Evolutionary conservation across 768 basidiomycete species (phyloP).

Genomic region (Baorangia bicolor): DNA sequence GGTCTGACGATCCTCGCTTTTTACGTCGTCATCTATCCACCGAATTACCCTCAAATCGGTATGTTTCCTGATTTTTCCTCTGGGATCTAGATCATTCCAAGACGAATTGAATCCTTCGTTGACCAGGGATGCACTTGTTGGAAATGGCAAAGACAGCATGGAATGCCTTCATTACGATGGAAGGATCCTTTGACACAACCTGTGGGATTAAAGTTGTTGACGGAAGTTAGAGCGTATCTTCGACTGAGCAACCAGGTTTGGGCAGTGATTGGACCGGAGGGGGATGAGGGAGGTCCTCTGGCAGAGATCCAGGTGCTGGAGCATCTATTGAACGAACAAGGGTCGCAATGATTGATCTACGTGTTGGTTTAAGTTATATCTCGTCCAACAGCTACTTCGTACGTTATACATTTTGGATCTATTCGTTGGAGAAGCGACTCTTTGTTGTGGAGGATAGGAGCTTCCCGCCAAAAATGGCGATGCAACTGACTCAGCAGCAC

Average conservation of each 20-base stretch:
- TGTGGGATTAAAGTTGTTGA: constrained; percentile 25
- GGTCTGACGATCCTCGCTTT: constrained; percentile 63
- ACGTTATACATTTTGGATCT: background rate
- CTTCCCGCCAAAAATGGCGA: background rate
- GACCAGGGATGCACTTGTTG: constrained; percentile 67
- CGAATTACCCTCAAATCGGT: constrained; percentile 84
- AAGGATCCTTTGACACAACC: constrained; percentile 7
- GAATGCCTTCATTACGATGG: constrained; percentile 53
- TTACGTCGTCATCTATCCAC: constrained; percentile 70
- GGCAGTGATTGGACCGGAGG: constrained; percentile 55
- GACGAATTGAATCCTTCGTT: background rate
- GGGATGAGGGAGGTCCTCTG: constrained; percentile 60
- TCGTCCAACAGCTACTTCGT: background rate
- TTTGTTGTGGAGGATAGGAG: background rate
- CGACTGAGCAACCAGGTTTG: constrained; percentile 42
- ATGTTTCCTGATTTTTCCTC: constrained; percentile 13
- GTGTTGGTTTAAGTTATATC: too few species aligned
- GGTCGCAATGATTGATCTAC: background rate
- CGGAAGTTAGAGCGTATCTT: constrained; percentile 39
- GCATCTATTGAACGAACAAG: constrained; percentile 34
- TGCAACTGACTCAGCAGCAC: constrained; percentile 20
- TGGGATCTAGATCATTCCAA: background rate
- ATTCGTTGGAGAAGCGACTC: too few species aligned
- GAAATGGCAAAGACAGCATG: constrained; percentile 78
- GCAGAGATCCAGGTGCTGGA: constrained; percentile 50